Evolutionary conservation across 805 yeast species (phyloP).

Genomic region (Nakazawaea molendinolei): DNA sequence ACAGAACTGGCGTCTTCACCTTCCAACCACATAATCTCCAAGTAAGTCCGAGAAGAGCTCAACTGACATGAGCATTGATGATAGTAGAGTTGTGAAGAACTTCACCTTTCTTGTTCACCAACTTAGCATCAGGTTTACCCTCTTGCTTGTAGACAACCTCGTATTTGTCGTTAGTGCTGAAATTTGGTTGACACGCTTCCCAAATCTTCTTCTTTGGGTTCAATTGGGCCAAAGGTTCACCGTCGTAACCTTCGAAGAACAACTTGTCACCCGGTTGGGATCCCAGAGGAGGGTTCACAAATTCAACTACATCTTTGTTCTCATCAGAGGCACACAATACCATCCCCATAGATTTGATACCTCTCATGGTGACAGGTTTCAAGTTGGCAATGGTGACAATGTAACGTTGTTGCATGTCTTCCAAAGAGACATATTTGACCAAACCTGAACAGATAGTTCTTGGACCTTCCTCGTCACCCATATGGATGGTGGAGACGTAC

Average conservation of each 20-base stretch:
- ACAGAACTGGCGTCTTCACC: too few relatives aligned
- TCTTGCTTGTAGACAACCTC: conserved; percentile 77
- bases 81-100: conserved; percentile 66
- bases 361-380: conserved; percentile 98
- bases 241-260: conserved; percentile 87
- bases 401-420: conserved; percentile 91
- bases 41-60: too few relatives aligned
- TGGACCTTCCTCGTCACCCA: conserved; percentile 96
- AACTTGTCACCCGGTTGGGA: conserved; percentile 94
- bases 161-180: conserved; percentile 69
- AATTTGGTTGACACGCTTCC: conserved; percentile 91
- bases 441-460: conserved; percentile 98
- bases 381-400: conserved; percentile 91
- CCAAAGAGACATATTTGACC: conserved; percentile 81
- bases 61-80: conserved; percentile 75
- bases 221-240: conserved; percentile 83
- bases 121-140: conserved; percentile 65
- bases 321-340: conserved; percentile 84
- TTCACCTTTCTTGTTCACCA: conserved; percentile 78
- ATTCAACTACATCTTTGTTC: conserved; percentile 68
- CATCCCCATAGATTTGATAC: conserved; percentile 93
- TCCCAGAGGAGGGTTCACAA: conserved; percentile 90
- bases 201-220: conserved; percentile 98
- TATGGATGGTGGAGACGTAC: conserved; percentile 92
- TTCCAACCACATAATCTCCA: too few relatives aligned